phyloP scores from a whole-genome alignment of 208 protist genomes.

The Leishmania martiniquensis region DNA sequence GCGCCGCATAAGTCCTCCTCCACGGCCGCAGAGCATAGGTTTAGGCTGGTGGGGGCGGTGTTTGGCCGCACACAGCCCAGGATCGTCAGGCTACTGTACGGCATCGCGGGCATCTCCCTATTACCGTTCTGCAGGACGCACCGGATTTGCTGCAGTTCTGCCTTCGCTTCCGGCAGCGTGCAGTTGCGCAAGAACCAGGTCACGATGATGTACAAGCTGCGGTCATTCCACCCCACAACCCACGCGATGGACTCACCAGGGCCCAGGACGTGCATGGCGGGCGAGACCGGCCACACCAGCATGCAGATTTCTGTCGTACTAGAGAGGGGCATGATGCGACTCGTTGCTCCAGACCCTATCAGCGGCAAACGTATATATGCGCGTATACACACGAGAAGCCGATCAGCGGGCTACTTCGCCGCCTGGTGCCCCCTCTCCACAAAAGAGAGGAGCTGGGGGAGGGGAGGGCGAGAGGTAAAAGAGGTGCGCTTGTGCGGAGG shows the following conservation, averaged over 20 bases:
- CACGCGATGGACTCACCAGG: constrained; percentile 41
- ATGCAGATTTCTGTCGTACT: constrained; percentile 67
- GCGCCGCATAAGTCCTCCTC: constrained; percentile 30
- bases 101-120: constrained; percentile 19
- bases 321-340: constrained; percentile 25
- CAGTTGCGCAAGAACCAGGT: constrained; percentile 53
- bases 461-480: too few species aligned
- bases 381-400: too few species aligned
- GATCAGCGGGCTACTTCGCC: too few species aligned
- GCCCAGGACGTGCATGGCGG: constrained; percentile 17
- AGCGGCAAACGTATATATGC: too few species aligned
- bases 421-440: too few species aligned
- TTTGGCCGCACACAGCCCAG: constrained; percentile 59
- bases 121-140: constrained; percentile 27
- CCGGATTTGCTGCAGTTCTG: constrained; percentile 42
- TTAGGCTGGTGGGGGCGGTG: constrained; percentile 1
- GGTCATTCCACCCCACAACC: constrained; percentile 87
- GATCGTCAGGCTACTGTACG: constrained; percentile 49
- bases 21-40: neutral
- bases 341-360: too few species aligned
- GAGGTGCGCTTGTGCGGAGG: too few species aligned
- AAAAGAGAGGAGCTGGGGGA: too few species aligned
- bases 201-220: constrained; percentile 70
- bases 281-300: constrained; percentile 69
- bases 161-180: constrained; percentile 39